Evolutionary conservation across 2,329 filamentous ascomycete genomes (phyloP).

Genomic region (Aaosphaeria pasadenensis): DNA sequence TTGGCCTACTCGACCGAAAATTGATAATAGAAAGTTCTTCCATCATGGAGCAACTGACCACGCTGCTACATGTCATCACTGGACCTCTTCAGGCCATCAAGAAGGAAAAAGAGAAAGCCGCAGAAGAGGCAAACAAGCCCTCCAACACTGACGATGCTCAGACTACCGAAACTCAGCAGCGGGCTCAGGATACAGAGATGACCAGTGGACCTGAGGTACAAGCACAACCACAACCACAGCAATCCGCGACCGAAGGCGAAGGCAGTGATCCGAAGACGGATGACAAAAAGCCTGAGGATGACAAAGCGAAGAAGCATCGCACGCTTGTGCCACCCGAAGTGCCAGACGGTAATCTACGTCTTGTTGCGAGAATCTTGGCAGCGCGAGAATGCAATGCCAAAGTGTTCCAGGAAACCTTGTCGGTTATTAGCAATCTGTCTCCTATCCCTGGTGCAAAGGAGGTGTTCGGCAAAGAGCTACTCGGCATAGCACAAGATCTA

Average conservation of each 20-base stretch:
- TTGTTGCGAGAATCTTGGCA: constrained; percentile 96
- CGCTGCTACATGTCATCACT: constrained; percentile 83
- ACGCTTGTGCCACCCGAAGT: constrained; percentile 77
- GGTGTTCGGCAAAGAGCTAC: constrained; percentile 88
- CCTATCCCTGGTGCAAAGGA: constrained; percentile 87
- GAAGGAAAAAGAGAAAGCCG: constrained; percentile 69
- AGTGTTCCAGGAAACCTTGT: constrained; percentile 95
- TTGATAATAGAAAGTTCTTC: constrained; percentile 95
- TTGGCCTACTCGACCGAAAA: constrained; percentile 86
- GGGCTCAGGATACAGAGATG: constrained; percentile 29
- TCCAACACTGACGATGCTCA: constrained; percentile 14
- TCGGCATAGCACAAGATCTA: constrained; percentile 78
- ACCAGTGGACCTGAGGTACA: constrained; percentile 27
- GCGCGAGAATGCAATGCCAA: constrained; percentile 95
- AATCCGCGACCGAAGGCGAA: constrained; percentile 11
- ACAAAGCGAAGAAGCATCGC: constrained; percentile 59
- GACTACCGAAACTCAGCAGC: constrained; percentile 11
- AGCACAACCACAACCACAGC: constrained; percentile 24
- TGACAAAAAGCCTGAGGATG: constrained; percentile 45
- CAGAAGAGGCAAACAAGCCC: constrained; percentile 46
- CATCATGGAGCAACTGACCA: constrained; percentile 91
- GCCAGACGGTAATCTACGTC: constrained; percentile 80
- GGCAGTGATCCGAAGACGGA: constrained; percentile 26
- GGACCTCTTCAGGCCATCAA: constrained; percentile 81
- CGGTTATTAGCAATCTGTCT: constrained; percentile 97